Evolutionary conservation across 345 rosid species (phyloP).

Genomic region (Erucastrum elatum): DNA sequence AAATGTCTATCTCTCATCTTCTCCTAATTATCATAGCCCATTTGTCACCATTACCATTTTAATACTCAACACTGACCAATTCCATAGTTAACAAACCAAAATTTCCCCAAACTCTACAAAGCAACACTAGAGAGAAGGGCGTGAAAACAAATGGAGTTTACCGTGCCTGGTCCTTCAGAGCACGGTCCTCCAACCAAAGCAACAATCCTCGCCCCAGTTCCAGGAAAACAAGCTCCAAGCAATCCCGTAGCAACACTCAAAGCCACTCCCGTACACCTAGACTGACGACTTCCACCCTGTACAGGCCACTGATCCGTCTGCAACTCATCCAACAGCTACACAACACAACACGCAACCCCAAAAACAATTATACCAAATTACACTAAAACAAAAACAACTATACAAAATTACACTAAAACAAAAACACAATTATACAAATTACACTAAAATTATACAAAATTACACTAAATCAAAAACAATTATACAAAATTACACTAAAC

Average conservation of each 20-base stretch:
- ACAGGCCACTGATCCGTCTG: slow-evolving; percentile 97
- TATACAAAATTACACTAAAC: no score
- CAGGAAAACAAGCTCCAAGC: slow-evolving; percentile 94
- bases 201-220: slow-evolving; percentile 92
- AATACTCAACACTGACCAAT: slow-evolving; percentile 2
- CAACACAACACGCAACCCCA: slow-evolving; percentile 23
- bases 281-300: slow-evolving; percentile 56
- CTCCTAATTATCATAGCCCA: slow-evolving; percentile 18
- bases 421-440: no score
- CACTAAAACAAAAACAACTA: neutral
- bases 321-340: slow-evolving; percentile 91
- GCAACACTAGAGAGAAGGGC: slow-evolving; percentile 18
- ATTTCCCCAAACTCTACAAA: neutral
- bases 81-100: neutral
- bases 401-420: no score
- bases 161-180: slow-evolving; percentile 87
- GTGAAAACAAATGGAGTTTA: slow-evolving; percentile 41
- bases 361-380: neutral
- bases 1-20: neutral
- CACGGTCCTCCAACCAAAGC: slow-evolving; percentile 86
- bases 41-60: slow-evolving; percentile 10
- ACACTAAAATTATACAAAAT: no score
- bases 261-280: slow-evolving; percentile 93
- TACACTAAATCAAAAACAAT: no score
- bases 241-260: slow-evolving; percentile 88